These are phyloP conservation scores for Cryptosporidium viatorum DNA, from an alignment of 169 alveolate genomes.

Conservation along the genomic window DNA sequence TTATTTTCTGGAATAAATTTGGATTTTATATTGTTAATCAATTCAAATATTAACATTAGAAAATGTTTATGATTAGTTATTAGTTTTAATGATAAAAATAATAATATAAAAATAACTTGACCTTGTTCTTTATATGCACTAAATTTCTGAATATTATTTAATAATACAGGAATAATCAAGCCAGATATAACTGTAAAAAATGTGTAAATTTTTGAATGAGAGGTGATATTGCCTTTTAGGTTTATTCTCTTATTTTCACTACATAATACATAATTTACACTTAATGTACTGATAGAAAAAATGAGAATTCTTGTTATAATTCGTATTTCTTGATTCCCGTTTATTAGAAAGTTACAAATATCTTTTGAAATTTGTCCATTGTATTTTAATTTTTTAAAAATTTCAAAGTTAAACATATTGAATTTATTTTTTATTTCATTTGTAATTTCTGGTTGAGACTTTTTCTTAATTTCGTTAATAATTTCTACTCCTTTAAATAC, in stretches of 20 bases:
- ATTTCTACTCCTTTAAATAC: constrained; percentile 68
- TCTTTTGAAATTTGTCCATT: constrained; percentile 1
- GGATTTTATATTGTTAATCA: constrained; percentile 29
- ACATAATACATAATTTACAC: neutral
- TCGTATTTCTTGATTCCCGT: constrained; percentile 21
- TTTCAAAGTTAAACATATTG: neutral
- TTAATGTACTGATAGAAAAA: neutral
- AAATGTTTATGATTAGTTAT: constrained; percentile 42
- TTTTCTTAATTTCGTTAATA: constrained; percentile 61
- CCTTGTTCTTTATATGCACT: constrained; percentile 50
- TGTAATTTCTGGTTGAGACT: neutral
- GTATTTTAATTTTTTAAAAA: neutral
- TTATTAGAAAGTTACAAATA: constrained; percentile 21
- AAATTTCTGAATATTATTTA: constrained; percentile 41
- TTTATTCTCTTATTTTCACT: constrained; percentile 30
- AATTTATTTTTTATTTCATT: neutral
- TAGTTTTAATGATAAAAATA: constrained; percentile 39
- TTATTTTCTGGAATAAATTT: constrained; percentile 12
- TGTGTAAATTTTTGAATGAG: constrained; percentile 25
- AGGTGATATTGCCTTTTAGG: neutral
- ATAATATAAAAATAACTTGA: constrained; percentile 29
- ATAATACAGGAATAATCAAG: constrained; percentile 24
- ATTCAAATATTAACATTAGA: constrained; percentile 2
- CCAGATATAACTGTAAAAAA: constrained; percentile 37
- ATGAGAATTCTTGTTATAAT: neutral